Evolutionary conservation across 2,329 filamentous ascomycete species (phyloP), one percentile per base, ranked within the genome.

Genomic region (Aspergillus jensenii): DNA sequence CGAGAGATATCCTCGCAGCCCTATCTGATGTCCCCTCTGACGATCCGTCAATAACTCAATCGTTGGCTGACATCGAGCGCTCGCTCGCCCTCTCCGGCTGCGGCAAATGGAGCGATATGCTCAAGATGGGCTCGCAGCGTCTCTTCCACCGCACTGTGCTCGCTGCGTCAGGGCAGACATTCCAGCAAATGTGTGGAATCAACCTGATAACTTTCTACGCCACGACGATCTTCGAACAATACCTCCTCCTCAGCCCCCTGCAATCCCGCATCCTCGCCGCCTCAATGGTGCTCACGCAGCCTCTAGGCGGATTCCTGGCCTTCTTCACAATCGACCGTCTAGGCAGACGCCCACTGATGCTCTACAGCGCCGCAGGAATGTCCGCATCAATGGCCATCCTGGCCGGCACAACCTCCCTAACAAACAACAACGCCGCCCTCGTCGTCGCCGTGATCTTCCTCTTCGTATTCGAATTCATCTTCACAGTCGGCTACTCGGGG

Each of bases 391-490:
- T 72, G 69, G 70, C 67, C 2, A 57, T 71, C 3, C 73, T 86
- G 9, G 81, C 82, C 3, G 74, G 84, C 35, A 76, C 79, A 5
- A 84, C 81, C 3, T 82, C 78, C 12, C 73, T 69, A 33, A 51
- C 50, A 0, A 68, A 70, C 14, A 81, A 82, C 69, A 74, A 73
- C 3, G 59, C 74, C 2, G 78, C 83, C 2, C 77, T 81, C 59
- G 79, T 85, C 43, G 79, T 77, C 0, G 81, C 81, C 0, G 82
- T 81, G 0, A 77, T 82, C 60, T 85, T 85, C 69, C 78, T 87
- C 49, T 87, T 83, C 69, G 69, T 84, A 47, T 87, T 84, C 74
- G 83, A 85, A 70, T 83, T 81, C 63, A 86, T 86, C 70, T 81
- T 85, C 45, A 82, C 82, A 0, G 81, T 85, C 56, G 84, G 83